Percentiles rank a stretch among this genome's conserved stretches.
Conservation (phyloP, 768 basidiomycete species). For the Pholiota conissans region DNA sequence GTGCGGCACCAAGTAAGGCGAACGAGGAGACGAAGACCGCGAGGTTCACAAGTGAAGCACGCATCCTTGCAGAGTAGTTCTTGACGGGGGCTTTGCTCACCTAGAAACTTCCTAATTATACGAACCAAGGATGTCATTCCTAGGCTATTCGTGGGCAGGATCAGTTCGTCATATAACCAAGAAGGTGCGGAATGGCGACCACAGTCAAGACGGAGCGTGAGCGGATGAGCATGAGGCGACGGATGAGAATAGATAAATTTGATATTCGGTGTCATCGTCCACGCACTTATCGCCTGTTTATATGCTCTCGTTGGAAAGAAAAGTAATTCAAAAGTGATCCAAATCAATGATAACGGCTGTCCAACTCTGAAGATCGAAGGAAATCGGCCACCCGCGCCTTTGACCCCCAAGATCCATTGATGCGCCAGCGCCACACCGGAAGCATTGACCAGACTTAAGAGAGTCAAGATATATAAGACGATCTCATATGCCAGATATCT, state of each 20-base stretch:
- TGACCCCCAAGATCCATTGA: too few relatives aligned
- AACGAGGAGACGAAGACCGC: conserved; percentile 4
- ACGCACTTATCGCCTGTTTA: neutral
- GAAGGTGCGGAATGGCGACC: neutral
- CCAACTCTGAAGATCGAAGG: too few relatives aligned
- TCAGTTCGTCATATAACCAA: neutral
- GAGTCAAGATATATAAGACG: too few relatives aligned
- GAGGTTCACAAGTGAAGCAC: conserved; percentile 5
- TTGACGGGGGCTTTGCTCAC: neutral
- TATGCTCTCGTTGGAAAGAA: too few relatives aligned
- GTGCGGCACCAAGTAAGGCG: conserved; percentile 1
- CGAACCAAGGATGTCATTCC: neutral
- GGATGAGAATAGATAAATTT: neutral
- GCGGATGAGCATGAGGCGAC: neutral
- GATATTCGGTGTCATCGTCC: neutral
- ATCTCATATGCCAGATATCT: too few relatives aligned
- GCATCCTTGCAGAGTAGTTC: conserved; percentile 4
- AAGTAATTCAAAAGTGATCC: too few relatives aligned
- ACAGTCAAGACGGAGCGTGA: neutral
- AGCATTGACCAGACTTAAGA: too few relatives aligned
- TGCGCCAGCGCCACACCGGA: too few relatives aligned
- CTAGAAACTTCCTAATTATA: neutral
- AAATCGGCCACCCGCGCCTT: too few relatives aligned
- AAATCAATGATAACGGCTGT: too few relatives aligned
- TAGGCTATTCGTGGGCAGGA: neutral